phyloP scores from a whole-genome alignment of 495 filamentous ascomycete species.

The Penicillium chermesinum region DNA sequence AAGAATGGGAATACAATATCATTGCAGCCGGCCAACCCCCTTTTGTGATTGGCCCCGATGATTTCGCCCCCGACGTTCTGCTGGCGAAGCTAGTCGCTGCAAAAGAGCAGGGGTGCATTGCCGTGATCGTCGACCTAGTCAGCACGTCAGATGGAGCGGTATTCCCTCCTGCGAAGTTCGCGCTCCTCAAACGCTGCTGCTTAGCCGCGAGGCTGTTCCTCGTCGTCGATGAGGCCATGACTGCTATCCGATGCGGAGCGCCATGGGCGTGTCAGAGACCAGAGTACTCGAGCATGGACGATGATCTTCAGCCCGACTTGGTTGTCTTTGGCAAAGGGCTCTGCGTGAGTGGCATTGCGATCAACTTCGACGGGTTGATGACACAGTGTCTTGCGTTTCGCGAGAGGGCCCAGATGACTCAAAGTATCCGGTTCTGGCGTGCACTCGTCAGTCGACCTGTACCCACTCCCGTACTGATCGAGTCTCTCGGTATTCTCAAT shows the following conservation, averaged over 20 bases:
- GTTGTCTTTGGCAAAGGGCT: conserved; percentile 6
- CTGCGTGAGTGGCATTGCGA: conserved; percentile 4
- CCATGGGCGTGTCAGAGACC: conserved; percentile 2
- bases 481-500: conserved; percentile 3
- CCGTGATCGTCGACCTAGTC: conserved; percentile 3
- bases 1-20: conserved; percentile 7
- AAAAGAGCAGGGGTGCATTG: conserved; percentile 1
- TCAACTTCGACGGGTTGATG: conserved; percentile 8
- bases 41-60: not conserved
- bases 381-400: conserved; percentile 3
- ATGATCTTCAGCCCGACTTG: conserved; percentile 3
- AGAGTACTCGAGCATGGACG: conserved; percentile 4
- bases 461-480: conserved; percentile 2
- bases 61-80: not conserved
- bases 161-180: not conserved
- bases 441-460: conserved; percentile 1
- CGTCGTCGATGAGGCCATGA: conserved; percentile 6
- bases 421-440: conserved; percentile 3
- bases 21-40: conserved; percentile 2
- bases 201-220: not conserved
- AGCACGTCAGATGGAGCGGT: conserved; percentile 3
- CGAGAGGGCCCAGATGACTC: not conserved
- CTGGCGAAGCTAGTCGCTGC: conserved; percentile 1
- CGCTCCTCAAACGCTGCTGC: conserved; percentile 1
- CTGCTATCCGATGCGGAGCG: conserved; percentile 5